Evolutionary conservation across 2,329 filamentous ascomycete genomes (phyloP), one percentile per base, ranked within the genome.

Genomic region (Neonectria ditissima): DNA sequence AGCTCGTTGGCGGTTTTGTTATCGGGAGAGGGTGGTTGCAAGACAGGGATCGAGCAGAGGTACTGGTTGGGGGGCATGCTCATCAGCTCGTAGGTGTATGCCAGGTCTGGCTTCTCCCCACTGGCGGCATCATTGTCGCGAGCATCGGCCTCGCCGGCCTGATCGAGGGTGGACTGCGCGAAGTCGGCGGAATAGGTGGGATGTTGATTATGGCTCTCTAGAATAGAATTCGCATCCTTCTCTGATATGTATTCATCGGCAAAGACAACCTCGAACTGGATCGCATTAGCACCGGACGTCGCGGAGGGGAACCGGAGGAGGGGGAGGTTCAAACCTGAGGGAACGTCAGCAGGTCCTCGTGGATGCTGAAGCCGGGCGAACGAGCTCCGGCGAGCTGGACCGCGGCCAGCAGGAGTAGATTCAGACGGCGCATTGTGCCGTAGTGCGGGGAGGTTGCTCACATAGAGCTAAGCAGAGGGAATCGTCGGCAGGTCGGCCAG

Each of bases 271-370:
- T 96, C 91, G 75, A 92, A 97, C 91, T 97, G 76, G 4, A 18
- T 56, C 9, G 22, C 26, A 43, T 73, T 20, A 73, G 70, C 62
- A 59, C 65, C 20, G 39, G 48, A 54, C 39, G 57, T 28, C 24
- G 55, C 37, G 44, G 56, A 51, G 65, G 30, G 28, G 45, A 32
- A 39, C 9, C 37, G 16, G 34, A 41, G 44, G 32, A 48, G 41
- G 4, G 14, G 20, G 45, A 56, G 55, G n/a, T n/a, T n/a, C 56
- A 26, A 83, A 95, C 92, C 86, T 96, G 93, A 11, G 94, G 94
- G 79, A 91, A 93, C 18, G 93, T 93, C 60, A 97, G 85, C 55
- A 97, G 79, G 76, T 97, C 94, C 75, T 97, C 93, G 74, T 96
- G 90, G 60, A 97, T 92, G 80, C 91, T 97, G 82, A 97, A 97